phyloP scores from a whole-genome alignment of 345 rosid genomes.

The Eucalyptus caleyi region DNA sequence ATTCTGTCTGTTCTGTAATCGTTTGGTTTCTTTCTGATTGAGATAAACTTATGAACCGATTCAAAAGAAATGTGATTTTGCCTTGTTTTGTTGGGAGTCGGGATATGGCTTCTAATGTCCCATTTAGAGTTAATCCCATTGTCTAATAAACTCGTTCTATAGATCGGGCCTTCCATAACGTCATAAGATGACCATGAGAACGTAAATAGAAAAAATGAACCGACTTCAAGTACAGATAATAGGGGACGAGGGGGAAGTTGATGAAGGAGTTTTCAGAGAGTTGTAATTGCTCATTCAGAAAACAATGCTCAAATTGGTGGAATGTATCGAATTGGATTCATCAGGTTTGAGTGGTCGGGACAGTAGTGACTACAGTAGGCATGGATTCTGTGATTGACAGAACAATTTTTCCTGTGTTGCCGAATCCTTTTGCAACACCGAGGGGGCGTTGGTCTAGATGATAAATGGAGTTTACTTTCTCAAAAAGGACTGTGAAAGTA shows the following conservation, averaged over 20 bases:
- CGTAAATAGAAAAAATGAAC: neutral
- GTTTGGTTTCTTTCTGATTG: neutral
- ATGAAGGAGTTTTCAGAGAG: neutral
- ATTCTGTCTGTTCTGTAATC: accelerated
- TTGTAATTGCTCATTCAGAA: neutral
- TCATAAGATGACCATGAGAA: neutral
- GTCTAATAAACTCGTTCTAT: neutral
- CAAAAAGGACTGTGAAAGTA: neutral
- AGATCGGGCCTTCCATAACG: neutral
- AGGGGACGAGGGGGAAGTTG: neutral
- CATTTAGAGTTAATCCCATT: neutral
- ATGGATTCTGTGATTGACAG: neutral
- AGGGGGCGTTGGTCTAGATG: neutral
- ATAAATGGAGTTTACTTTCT: neutral
- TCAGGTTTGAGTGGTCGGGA: neutral
- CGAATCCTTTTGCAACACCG: neutral
- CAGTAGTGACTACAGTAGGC: neutral
- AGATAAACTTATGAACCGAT: neutral
- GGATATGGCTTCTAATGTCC: neutral
- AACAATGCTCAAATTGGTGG: neutral
- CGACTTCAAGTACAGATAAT: neutral
- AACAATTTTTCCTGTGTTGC: neutral
- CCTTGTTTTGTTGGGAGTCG: neutral
- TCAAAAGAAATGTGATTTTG: neutral
- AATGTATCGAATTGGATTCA: neutral